Evolutionary conservation across 2,329 filamentous ascomycete species (phyloP), one percentile per base, ranked within the genome.

Genomic region (Fusarium sp.): DNA sequence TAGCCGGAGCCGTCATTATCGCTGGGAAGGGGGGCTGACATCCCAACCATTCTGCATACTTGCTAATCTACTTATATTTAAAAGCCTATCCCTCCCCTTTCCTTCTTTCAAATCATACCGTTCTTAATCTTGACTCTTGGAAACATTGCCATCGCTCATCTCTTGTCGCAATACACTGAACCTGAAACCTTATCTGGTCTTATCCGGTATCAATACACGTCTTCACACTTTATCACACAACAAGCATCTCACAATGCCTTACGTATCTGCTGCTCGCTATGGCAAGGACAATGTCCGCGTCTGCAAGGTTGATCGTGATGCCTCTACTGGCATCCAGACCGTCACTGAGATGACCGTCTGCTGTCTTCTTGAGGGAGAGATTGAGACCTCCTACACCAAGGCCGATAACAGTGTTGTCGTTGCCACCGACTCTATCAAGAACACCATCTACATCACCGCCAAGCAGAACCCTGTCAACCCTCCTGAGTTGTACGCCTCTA

Each of bases 251-350:
- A 75, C 48, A 53, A 91, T 91, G 89, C 84, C 89, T 74, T 82
- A 83, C 77, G 83, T 92, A 69, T 86, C 88, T 69, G 85, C 89
- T 79, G 93, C 93, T 78, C 91, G 92, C 81, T 96, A 95, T 82
- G 93, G 93, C 86, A 96, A 99, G 90, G 96, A 98, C 90, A 98
- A 99, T 86, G 93, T 99, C 88, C 95, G 96, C 80, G 91, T 99
- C 79, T 97, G 93, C 90, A 99, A 99, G 85, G 95, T 98, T 80
- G 89, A 97, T 80, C 91, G 91, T 79, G 91, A 98, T 82, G 87
- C 90, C 81, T 87, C 90, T 79, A 92, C 93, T 24, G 93, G 93
- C 64, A 87, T 90, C 28, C 96, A 99, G 84, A 93, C 92, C 13
- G 94, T 98, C 77, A 93, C 93, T 47, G 96, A 99, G 85, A 97